Evolutionary conservation across 805 yeast genomes (phyloP).

Genomic region (Naumovozyma castellii): DNA sequence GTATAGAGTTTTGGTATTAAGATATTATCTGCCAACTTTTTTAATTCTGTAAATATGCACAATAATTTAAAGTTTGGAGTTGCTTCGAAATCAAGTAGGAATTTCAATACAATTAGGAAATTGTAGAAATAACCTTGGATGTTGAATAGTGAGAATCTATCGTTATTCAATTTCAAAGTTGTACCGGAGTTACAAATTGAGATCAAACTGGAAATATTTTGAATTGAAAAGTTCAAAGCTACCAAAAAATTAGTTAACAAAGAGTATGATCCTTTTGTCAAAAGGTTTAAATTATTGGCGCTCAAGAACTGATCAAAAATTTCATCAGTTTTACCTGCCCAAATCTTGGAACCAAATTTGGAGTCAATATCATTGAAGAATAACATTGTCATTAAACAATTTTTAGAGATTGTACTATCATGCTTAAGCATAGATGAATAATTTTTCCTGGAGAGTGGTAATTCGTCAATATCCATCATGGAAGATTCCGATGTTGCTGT

Average conservation of each 20-base stretch:
- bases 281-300: slow-evolving; percentile 15
- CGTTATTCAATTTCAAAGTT: slow-evolving; percentile 12
- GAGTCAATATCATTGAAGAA: slow-evolving; percentile 19
- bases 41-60: slow-evolving; percentile 25
- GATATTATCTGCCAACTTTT: slow-evolving; percentile 21
- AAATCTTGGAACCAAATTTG: slow-evolving; percentile 18
- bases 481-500: not conserved
- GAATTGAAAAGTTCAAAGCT: slow-evolving; percentile 27
- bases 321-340: slow-evolving; percentile 16
- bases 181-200: slow-evolving; percentile 10
- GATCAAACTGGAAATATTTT: slow-evolving; percentile 21
- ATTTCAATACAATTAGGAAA: slow-evolving; percentile 24
- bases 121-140: slow-evolving; percentile 26
- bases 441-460: not conserved
- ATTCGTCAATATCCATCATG: not conserved
- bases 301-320: slow-evolving; percentile 18
- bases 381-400: slow-evolving; percentile 25
- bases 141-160: slow-evolving; percentile 21
- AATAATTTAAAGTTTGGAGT: slow-evolving; percentile 28
- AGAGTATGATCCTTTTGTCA: slow-evolving; percentile 23
- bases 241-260: slow-evolving; percentile 25
- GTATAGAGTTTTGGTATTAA: slow-evolving; percentile 20
- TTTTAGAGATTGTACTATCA: slow-evolving; percentile 20
- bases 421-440: slow-evolving; percentile 8
- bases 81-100: slow-evolving; percentile 26